Base-by-base conservation (phyloP, 2,329 filamentous ascomycete species). In the Fusarium compactum region DNA sequence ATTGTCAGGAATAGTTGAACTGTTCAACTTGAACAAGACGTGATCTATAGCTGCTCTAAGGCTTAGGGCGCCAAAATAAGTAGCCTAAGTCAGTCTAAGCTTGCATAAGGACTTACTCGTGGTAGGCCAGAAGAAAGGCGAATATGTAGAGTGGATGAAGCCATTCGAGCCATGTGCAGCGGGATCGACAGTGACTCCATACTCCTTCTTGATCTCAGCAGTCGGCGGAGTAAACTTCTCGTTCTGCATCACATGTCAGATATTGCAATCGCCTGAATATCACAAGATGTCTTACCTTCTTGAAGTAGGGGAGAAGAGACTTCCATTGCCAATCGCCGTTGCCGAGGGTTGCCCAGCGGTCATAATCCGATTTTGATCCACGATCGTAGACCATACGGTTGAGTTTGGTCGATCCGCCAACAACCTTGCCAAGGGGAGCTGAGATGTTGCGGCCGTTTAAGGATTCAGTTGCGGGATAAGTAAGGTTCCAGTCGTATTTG, bases 331-430 rank as follows among this genome's bases (percentile, higher is more conserved):
- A 85, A 2, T 81, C 83, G 0, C 77, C 69, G 32, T 85, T 84
- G 0, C 84, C 85, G 1, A 87, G 74, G 6, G 76, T 74, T 12
- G 78, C 79, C 85, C 85, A 87, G 0, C 79, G 75, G 44, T 85
- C 77, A 45, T 85, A 84, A 24, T 84, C 83, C 0, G 76, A 71
- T n/a, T 74, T 70, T 2, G 77, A 77, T 0, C 81, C 80, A 1
- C 80, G 77, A 38, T 80, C 74, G 41, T 78, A 82, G 16, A 81
- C 75, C 75, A 82, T 79, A 5, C 76, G 78, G 69, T 85, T 85
- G 30, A 83, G 67, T 16, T 78, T 79, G 4, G 79, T 80, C 3
- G 80, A 79, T 5, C 83, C 83, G 34, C 83, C 82, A 9, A 82
- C 78, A 4, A 81, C 78, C n/a, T 78, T 74, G 9, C 78, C 80